Evolutionary conservation across 2,329 filamentous ascomycete species (phyloP), one percentile per base, ranked within the genome.

Genomic region (Pseudopyrenochaeta lycopersici): DNA sequence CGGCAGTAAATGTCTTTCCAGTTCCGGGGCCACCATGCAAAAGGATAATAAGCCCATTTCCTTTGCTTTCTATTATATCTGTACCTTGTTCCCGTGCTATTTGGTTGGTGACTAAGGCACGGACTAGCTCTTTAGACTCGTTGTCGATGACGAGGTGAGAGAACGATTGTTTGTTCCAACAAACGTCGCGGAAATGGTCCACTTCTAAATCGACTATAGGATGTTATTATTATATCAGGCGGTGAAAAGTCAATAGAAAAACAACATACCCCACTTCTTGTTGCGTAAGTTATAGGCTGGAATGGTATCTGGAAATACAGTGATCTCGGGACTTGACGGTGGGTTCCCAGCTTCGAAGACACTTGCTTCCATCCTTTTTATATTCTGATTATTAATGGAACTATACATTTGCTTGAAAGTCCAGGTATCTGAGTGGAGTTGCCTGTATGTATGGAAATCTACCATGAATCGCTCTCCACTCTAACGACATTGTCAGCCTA

Each of bases 331-430:
- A 21, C 14, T 27, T 29, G 41, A 29, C 3, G 82, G 81, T 3
- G 77, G 49, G 74, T 75, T 68, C 72, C 81, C 79, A 31, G 76
- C 65, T 51, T 84, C 81, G 1, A 82, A 80, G 2, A 82, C 77
- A 6, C 54, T 47, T 32, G 56, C 54, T 2, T 51, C 57, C 7
- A 54, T 60, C 84, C 68, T 83, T 35, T 21, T 4, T 9, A 27
- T 9, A 9, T 27, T 27, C 9, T 27, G 23, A 9, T 27, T 27
- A 27, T 27, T 9, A 9, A 27, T 27, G 9, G 23, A 27, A 9
- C 23, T 27, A 27, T 27, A 27, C 23, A 27, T 9, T 9, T 15
- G 30, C 18, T 50, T 49, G 73, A 7, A 82, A 74, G 9, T 27
- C 4, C 18, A 36, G 17, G 36, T 36, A 17, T 45, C 27, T 11